These are phyloP conservation scores for Crepidotus sp. DNA, from an alignment of 1,284 basidiomycete genomes.

Conservation along the genomic window DNA sequence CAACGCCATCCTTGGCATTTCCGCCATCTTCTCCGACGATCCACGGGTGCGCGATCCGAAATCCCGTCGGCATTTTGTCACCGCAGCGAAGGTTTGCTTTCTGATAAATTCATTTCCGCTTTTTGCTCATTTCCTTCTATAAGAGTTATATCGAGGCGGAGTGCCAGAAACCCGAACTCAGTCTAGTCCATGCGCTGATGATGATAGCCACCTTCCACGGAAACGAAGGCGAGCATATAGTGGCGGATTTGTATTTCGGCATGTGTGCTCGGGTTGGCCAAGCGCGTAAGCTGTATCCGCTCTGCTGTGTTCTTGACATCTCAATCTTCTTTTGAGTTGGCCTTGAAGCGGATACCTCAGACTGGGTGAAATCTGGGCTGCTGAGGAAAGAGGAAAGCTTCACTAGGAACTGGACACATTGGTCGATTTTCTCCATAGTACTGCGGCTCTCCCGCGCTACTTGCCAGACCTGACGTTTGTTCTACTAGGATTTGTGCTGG, in stretches of 20 bases:
- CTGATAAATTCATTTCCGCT: too few species aligned
- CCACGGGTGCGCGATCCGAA: constrained; percentile 37
- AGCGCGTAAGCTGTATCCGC: constrained; percentile 25
- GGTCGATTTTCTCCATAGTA: constrained; percentile 39
- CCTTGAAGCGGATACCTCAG: constrained; percentile 45
- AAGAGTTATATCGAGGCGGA: constrained; percentile 49
- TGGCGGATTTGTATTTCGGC: background rate
- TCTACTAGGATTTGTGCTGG: constrained; percentile 47
- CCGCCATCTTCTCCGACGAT: constrained; percentile 50
- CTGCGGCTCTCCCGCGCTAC: background rate
- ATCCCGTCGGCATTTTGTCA: constrained; percentile 41
- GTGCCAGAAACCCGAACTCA: constrained; percentile 48
- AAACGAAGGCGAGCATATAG: background rate
- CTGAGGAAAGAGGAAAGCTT: constrained; percentile 42
- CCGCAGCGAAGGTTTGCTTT: too few species aligned
- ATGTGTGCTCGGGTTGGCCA: constrained; percentile 29
- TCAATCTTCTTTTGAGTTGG: constrained; percentile 33
- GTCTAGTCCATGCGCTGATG: constrained; percentile 33
- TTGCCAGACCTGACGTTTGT: background rate
- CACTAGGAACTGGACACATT: constrained; percentile 44
- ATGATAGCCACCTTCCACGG: background rate
- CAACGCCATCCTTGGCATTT: constrained; percentile 55
- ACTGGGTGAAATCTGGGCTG: constrained; percentile 43
- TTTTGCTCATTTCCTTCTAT: too few species aligned
- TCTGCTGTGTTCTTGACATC: background rate